phyloP scores from a whole-genome alignment of 495 filamentous ascomycete species.

The Hyaloscypha finlandica region DNA sequence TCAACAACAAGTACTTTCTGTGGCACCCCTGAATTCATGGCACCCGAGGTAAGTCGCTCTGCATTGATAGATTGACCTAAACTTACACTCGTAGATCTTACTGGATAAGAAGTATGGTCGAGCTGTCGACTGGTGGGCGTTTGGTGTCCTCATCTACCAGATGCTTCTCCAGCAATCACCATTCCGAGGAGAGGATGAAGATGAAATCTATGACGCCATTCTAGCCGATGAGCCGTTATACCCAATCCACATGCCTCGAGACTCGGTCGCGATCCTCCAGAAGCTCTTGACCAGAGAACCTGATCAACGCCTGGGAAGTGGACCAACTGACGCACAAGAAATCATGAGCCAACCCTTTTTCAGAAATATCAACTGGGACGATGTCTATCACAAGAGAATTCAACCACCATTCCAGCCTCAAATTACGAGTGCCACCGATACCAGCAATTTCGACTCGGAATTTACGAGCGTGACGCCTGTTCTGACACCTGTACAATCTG shows the following conservation, averaged over 20 bases:
- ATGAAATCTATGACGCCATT: conserved; percentile 99
- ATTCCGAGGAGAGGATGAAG: conserved; percentile 98
- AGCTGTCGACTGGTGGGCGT: conserved; percentile 99
- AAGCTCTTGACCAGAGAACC: conserved; percentile 96
- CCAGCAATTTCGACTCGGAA: conserved; percentile 98
- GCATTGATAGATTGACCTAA: not conserved
- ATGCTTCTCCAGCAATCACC: conserved; percentile 99
- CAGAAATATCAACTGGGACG: conserved; percentile 96
- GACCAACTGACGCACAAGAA: conserved; percentile 97
- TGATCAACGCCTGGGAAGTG: conserved; percentile 86
- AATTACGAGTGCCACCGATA: conserved; percentile 91
- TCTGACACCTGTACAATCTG: conserved; percentile 94
- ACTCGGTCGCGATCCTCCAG: conserved; percentile 96
- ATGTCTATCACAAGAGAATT: conserved; percentile 93
- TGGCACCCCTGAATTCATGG: conserved; percentile 99
- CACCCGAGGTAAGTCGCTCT: conserved; percentile 74
- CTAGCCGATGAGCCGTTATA: conserved; percentile 97
- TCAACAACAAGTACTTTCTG: conserved; percentile 97
- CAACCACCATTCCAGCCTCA: conserved; percentile 84
- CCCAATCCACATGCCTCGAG: conserved; percentile 98
- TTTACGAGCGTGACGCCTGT: conserved; percentile 99
- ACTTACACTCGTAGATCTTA: conserved; percentile 68
- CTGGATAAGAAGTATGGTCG: conserved; percentile 98
- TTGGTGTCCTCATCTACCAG: conserved; percentile 98
- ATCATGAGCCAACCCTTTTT: conserved; percentile 99